These are phyloP conservation scores for Podospora comata DNA, from an alignment of 495 filamentous ascomycete species.

Conservation along the genomic window DNA sequence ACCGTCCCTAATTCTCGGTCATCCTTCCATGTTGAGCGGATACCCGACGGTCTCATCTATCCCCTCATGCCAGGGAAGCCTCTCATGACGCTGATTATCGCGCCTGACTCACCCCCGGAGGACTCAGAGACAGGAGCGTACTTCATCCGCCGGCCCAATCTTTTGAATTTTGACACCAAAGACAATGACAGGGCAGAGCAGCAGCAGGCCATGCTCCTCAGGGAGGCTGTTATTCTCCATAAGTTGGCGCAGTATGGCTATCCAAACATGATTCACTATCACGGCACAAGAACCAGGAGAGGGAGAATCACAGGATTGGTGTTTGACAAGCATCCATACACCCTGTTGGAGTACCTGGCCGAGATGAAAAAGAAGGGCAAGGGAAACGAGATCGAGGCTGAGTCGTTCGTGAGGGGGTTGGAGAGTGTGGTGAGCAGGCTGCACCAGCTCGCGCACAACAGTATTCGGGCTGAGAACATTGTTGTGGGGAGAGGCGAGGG, in stretches of 20 bases:
- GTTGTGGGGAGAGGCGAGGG: neutral
- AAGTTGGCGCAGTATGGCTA: neutral
- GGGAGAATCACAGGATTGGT: neutral
- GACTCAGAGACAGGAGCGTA: neutral
- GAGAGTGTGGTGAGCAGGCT: neutral
- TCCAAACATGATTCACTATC: neutral
- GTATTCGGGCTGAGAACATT: neutral
- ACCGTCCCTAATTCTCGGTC: neutral
- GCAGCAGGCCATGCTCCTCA: neutral
- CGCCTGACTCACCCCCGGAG: neutral
- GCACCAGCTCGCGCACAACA: constrained; percentile 1
- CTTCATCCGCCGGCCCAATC: neutral
- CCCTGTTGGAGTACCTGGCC: neutral
- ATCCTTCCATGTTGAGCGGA: neutral
- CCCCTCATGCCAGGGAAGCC: constrained; percentile 1
- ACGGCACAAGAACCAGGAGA: neutral
- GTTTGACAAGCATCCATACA: neutral
- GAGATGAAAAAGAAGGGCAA: neutral
- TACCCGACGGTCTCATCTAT: neutral
- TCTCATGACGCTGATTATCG: neutral
- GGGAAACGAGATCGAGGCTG: neutral
- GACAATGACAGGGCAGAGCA: neutral
- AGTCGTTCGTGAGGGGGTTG: neutral
- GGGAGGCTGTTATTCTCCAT: neutral
- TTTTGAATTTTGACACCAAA: neutral